Evolutionary conservation across 805 yeast species (phyloP), one percentile per base, ranked within the genome.

Genomic region (Monosporozyma aerobia): DNA sequence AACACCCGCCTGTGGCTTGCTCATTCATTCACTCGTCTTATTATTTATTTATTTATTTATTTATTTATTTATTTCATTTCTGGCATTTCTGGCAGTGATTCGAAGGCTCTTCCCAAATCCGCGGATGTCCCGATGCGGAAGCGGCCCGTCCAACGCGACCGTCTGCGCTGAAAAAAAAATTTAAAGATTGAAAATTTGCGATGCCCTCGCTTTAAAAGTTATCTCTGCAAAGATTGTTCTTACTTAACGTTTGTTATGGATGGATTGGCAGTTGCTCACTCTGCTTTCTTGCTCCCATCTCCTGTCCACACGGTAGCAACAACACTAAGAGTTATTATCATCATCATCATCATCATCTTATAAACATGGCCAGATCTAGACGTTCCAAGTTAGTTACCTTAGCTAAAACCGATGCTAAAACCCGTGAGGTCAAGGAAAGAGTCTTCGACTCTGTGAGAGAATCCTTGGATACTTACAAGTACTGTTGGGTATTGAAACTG

Each of bases 331-430:
- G 19, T 19, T 19, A 19, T 19, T 19, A 19, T 19, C 19, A 19
- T 19, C 19, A 19, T 19, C 19, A 19, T 19, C 19, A 19, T 19
- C 6, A 43, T 11, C 2, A 43, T 3, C 30, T 23, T 14, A 5
- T n/a, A n/a, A 73, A 60, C 54, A 92, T 92, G 99, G 97, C 99
- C 57, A 88, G 96, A 79, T 90, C 97, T 39, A 90, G 83, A 70
- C 92, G 98, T 80, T 85, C 97, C 60, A 94, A 88, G 82, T 83
- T 90, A 61, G 95, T 94, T 56, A 87, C 98, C 13, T 77, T 94
- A 62, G 94, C 99, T 40, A 92, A 92, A 68, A 92, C 98, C 57
- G 97, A 90, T 61, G 94, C 90, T 72, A 94, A 94, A 68, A 97
- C 97, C 49, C 83, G 84, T 59, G 97, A 88, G 62, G 90, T 89